Base-by-base conservation (phyloP, 2,329 filamentous ascomycete species). In the Fusarium avenaceum region DNA sequence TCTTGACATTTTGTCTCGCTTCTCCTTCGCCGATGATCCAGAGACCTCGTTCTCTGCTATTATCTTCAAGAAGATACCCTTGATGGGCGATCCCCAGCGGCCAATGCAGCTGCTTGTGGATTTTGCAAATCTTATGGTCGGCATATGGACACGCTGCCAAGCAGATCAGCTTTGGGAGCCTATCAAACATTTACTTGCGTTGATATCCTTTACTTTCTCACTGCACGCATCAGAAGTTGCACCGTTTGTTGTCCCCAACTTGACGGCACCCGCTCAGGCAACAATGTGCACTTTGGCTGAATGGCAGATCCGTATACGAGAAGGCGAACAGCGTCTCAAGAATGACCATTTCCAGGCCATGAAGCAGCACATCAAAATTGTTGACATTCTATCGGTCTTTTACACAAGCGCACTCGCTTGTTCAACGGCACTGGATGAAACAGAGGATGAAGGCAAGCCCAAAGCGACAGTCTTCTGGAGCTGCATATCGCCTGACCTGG, bases 81-180 rank as follows among this genome's bases (percentile, higher is more conserved):
- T 82, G 7, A 83, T 89, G 64, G 86, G 86, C 51, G 82, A 78
- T 46, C 80, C 76, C 55, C 80, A 74, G 53, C 83, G 80, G 61
- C 86, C 80, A 48, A 82, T 80, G 78, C 87, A 80, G 74, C 81
- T 92, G 5, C 85, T 91, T 2, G 80, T 90, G 11, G 86, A 89
- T 62, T 89, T 94, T 67, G 88, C 87, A 50, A 82, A 87, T 48
- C 80, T 89, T 30, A 78, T 94, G 20, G 83, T 92, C 49, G 82
- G 85, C 17, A 77, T 95, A 15, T 95, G 92, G 92, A 83, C 83
- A 17, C 84, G 83, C 20, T 94, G 92, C 74, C 79, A 90, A 8
- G 81, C 85, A 13, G 91, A 94, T 70, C 82, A 83, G 67, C 81
- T 87, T 77, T 87, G 89, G 72, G 80, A 82, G 13, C 90, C 92